These are phyloP conservation scores for Zoysia pacifica DNA, from an alignment of 176 grass and related monocot genomes.

Conservation along the genomic window DNA sequence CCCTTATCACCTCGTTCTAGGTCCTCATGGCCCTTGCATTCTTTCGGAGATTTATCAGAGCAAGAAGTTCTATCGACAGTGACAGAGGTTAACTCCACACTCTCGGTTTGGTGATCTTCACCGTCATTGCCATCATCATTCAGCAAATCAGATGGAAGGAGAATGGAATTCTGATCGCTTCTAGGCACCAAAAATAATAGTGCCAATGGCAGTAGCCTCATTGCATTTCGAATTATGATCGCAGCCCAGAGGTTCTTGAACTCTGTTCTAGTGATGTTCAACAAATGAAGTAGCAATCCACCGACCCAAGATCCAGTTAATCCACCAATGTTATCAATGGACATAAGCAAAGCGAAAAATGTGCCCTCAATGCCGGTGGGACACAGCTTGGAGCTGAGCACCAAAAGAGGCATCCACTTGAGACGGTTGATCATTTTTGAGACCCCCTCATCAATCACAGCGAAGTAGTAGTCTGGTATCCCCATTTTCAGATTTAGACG, in stretches of 20 bases:
- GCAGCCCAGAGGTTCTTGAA: constrained; percentile 84
- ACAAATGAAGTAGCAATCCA: constrained; percentile 71
- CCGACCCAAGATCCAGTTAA: constrained; percentile 69
- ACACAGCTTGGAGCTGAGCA: constrained; percentile 81
- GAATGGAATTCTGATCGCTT: constrained; percentile 60
- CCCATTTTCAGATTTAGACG: constrained; percentile 71
- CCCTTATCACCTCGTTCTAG: no score
- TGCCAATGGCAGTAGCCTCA: constrained; percentile 65
- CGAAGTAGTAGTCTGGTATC: constrained; percentile 84
- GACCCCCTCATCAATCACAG: constrained; percentile 72
- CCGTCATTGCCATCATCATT: constrained; percentile 27
- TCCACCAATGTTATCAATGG: constrained; percentile 68
- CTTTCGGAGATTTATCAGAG: background rate
- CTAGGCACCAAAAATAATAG: constrained; percentile 71
- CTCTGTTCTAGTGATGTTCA: constrained; percentile 76
- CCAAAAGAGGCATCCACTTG: constrained; percentile 87
- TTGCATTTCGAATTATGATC: constrained; percentile 63
- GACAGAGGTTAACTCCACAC: constrained; percentile 57
- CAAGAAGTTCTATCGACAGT: constrained; percentile 10
- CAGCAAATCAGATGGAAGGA: constrained; percentile 68
- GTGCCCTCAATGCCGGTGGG: constrained; percentile 81
- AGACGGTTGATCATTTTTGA: constrained; percentile 74
- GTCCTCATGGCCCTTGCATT: constrained; percentile 20
- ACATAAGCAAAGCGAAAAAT: constrained; percentile 86
- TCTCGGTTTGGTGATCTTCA: constrained; percentile 26